Base-by-base conservation (phyloP, 371 early-diverging fungal genomes). In the Umbelopsis sp. region DNA sequence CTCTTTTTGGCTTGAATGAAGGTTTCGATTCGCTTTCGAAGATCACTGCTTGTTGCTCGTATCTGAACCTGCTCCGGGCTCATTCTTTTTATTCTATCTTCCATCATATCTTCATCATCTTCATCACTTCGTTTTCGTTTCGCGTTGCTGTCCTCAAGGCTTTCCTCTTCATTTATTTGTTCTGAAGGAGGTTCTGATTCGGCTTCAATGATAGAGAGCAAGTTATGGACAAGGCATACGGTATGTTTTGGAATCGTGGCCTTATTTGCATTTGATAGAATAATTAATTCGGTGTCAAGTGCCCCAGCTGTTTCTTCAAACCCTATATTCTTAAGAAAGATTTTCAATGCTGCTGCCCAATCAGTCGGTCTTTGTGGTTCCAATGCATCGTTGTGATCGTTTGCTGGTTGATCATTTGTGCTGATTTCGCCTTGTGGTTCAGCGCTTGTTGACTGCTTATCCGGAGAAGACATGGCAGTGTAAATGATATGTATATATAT, bases 1-100 rank as follows among this genome's bases (percentile, higher is more conserved):
- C 79, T 80, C 65, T 86, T 80, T 67, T 91, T 91, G 32, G 76
- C 73, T 51, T 86, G 80, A 38, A 90, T 89, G 67, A 91, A 89
- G 2, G 79, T 72, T 4, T 78, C 75, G 62, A 92, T 88, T 24
- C 82, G 76, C 22, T 84, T 76, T 38, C 80, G 71, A 18, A 84
- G 78, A 63, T 84, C 78, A 14, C 68, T 44, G 20, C 79, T 74
- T 0, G 74, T 80, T 3, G 80, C 82, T 50, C 84, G 74, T n/a
- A 84, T 79, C 44, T 84, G 84, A 3, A 84, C 76, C 41, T 84
- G 80, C 45, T 84, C 84, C 25, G 76, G 48, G 48, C 80, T 73
- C 18, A 79, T 62, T 41, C 74, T 71, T 50, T 78, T 74, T 22
- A 72, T 66, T 16, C 76, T 70, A 16, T 80, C 76, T 53, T 72